Conservation (phyloP, 768 basidiomycete species). For the Psilocybe subaeruginosa region DNA sequence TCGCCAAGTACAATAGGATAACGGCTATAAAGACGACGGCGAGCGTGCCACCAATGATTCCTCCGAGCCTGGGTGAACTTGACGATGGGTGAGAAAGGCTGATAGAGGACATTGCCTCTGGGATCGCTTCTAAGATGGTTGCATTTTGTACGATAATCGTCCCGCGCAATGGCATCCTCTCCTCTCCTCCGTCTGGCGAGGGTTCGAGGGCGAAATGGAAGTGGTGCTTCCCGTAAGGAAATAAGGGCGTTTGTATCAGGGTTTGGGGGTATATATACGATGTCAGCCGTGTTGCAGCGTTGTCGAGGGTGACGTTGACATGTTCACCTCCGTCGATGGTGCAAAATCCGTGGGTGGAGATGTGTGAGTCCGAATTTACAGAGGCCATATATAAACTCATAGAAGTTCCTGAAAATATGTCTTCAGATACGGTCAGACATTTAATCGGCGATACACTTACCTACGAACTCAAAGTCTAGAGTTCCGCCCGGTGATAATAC, state of each 20-base stretch:
- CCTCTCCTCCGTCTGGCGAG: not conserved
- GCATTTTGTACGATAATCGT: not conserved
- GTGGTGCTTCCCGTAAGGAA: not conserved
- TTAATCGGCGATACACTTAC: not conserved
- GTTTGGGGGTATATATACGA: not conserved
- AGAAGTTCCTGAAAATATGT: not conserved
- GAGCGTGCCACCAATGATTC: not conserved
- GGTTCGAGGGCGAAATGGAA: not conserved
- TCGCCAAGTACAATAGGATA: not conserved
- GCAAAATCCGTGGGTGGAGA: not conserved
- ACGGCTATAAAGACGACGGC: not conserved
- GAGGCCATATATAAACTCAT: not conserved
- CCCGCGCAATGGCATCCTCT: not conserved
- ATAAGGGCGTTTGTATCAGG: not conserved
- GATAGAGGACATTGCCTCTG: not conserved
- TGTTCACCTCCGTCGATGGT: not conserved
- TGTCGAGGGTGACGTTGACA: not conserved
- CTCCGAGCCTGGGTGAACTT: not conserved
- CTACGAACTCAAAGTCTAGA: not conserved
- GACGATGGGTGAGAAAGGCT: not conserved
- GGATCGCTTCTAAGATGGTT: not conserved
- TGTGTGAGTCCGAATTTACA: not conserved
- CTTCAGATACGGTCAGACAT: not conserved
- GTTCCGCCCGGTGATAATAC: not conserved
- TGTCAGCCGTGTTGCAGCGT: not conserved